Conservation (phyloP, 208 protist species). For the Acanthamoeba culbertsoni region DNA sequence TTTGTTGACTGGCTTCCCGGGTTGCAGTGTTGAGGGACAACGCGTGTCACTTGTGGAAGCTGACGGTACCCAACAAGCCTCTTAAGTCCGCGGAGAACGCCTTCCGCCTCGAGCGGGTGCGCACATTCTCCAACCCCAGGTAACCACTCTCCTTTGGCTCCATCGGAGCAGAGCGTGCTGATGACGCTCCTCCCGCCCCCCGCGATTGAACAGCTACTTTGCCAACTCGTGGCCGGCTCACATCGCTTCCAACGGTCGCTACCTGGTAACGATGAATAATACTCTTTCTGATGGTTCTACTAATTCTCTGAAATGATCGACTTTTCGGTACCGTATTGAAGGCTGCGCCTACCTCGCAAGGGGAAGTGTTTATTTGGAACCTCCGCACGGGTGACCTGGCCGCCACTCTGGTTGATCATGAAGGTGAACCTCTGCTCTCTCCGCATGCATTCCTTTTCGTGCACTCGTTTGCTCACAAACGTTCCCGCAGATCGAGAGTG, state of each 20-base stretch:
- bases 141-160: neutral
- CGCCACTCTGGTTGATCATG: neutral
- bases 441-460: neutral
- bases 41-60: conserved; percentile 48
- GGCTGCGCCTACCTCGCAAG: conserved; percentile 7
- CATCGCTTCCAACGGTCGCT: conserved; percentile 30
- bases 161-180: too few species aligned
- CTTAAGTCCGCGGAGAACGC: neutral
- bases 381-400: conserved; percentile 29
- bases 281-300: too few species aligned
- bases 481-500: conserved; percentile 5
- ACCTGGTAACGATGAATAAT: too few species aligned
- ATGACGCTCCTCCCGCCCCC: too few species aligned
- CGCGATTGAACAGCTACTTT: conserved; percentile 22
- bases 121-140: neutral
- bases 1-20: neutral
- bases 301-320: neutral
- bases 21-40: neutral
- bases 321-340: neutral
- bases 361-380: conserved; percentile 62
- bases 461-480: neutral
- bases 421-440: neutral
- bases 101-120: conserved; percentile 36
- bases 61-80: neutral
- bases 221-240: conserved; percentile 56